A percentile compares a stretch with the other conserved stretches of the same genome.
Conservation (phyloP, 495 filamentous ascomycete genomes). For the Neurospora intermedia region DNA sequence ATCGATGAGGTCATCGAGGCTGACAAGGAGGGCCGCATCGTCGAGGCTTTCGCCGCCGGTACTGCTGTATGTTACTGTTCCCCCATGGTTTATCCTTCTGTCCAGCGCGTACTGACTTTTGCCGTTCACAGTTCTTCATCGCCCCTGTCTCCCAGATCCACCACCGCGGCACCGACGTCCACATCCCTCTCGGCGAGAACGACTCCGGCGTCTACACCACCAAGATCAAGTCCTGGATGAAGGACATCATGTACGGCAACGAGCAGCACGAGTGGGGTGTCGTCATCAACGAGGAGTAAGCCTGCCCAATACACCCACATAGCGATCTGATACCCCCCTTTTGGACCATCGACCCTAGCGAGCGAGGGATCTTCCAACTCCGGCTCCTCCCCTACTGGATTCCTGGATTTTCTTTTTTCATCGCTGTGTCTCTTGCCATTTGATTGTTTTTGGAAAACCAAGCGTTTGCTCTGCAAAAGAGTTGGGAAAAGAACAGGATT, state of each 20-base stretch:
- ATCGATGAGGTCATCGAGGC: slow-evolving; percentile 72
- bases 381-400: background rate
- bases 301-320: slow-evolving; percentile 3
- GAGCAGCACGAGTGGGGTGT: slow-evolving; percentile 71
- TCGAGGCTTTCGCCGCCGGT: slow-evolving; percentile 80
- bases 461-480: background rate
- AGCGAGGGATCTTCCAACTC: background rate
- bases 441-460: background rate
- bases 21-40: slow-evolving; percentile 57
- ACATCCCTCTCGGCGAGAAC: slow-evolving; percentile 47
- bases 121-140: slow-evolving; percentile 58
- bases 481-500: background rate
- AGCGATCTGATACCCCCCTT: background rate
- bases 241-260: slow-evolving; percentile 78
- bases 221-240: slow-evolving; percentile 66
- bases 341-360: background rate
- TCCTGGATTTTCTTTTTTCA: background rate
- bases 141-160: slow-evolving; percentile 62
- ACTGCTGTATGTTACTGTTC: slow-evolving; percentile 55
- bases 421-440: background rate
- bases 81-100: background rate
- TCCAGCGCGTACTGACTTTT: background rate
- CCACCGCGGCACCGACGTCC: slow-evolving; percentile 58
- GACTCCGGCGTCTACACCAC: slow-evolving; percentile 53
- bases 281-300: slow-evolving; percentile 50